phyloP scores from a whole-genome alignment of 495 filamentous ascomycete genomes.

The Thermochaetoides thermophila region DNA sequence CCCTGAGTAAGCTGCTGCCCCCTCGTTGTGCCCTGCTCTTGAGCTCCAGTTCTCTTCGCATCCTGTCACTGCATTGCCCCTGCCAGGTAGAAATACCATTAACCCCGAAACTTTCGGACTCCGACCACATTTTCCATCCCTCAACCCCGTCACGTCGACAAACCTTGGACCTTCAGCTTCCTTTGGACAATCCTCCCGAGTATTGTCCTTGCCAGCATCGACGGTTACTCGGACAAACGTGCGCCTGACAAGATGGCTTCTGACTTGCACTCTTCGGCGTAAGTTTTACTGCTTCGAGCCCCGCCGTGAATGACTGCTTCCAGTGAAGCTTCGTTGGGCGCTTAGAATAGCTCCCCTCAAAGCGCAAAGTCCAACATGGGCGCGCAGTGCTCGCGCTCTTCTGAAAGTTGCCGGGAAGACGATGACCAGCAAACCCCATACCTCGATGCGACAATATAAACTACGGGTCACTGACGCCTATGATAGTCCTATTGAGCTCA shows the following conservation, averaged over 20 bases:
- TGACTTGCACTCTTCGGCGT: constrained; percentile 23
- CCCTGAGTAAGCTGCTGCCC: constrained; percentile 27
- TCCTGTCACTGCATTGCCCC: constrained; percentile 8
- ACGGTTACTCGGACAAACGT: constrained; percentile 1
- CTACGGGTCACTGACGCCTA: neutral
- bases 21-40: constrained; percentile 14
- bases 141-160: constrained; percentile 7
- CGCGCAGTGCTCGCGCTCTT: too few relatives aligned
- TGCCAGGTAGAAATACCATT: constrained; percentile 21
- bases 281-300: constrained; percentile 21
- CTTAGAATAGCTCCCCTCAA: constrained; percentile 4
- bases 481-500: constrained; percentile 60
- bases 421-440: too few relatives aligned
- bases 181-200: neutral
- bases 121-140: constrained; percentile 13
- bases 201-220: neutral
- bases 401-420: too few relatives aligned
- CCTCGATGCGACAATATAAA: too few relatives aligned
- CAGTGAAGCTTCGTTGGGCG: constrained; percentile 11
- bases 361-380: too few relatives aligned
- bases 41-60: constrained; percentile 18
- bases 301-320: constrained; percentile 19
- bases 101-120: constrained; percentile 18
- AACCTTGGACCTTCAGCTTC: constrained; percentile 3
- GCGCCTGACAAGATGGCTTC: constrained; percentile 27